Percentiles rank a stretch among this genome's conserved stretches.
Evolutionary conservation across 768 basidiomycete genomes (phyloP).

Genomic region (Chalciporus pseudorubinellus): DNA sequence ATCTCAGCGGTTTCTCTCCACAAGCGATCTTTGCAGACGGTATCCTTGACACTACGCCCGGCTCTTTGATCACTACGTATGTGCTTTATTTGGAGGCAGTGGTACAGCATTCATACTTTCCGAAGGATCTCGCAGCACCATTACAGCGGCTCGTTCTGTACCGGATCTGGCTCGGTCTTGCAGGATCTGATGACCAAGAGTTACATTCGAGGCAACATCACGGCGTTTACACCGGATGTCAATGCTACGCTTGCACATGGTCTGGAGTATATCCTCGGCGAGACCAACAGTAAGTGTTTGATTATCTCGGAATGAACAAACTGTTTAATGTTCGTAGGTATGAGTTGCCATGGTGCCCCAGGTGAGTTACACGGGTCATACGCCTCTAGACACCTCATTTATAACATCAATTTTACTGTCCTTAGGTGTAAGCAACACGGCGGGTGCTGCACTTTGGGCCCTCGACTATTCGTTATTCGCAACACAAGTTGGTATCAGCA

Average conservation of each 20-base stretch:
- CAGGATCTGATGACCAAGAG: slow-evolving; percentile 67
- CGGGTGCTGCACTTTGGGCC: slow-evolving; percentile 68
- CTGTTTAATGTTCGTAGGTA: slow-evolving; percentile 11
- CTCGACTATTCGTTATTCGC: slow-evolving; percentile 65
- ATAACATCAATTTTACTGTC: background rate
- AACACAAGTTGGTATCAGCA: slow-evolving; percentile 50
- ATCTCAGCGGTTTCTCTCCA: slow-evolving; percentile 52
- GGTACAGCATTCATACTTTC: background rate
- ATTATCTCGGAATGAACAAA: slow-evolving; percentile 17
- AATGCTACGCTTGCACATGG: slow-evolving; percentile 43
- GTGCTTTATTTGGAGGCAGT: slow-evolving; percentile 13
- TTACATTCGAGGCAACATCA: slow-evolving; percentile 55
- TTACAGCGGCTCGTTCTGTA: slow-evolving; percentile 61
- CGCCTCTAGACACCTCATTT: background rate
- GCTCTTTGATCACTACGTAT: slow-evolving; percentile 52
- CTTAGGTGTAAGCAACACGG: slow-evolving; percentile 62
- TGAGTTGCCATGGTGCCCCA: slow-evolving; percentile 40
- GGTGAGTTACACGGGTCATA: slow-evolving; percentile 1
- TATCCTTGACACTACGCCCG: slow-evolving; percentile 47
- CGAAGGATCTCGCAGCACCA: slow-evolving; percentile 41
- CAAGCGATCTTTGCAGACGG: slow-evolving; percentile 54
- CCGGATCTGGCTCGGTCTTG: slow-evolving; percentile 50
- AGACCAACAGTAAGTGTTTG: slow-evolving; percentile 52
- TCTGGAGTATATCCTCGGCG: slow-evolving; percentile 60
- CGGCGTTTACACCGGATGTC: slow-evolving; percentile 52